Conservation (phyloP, 2,329 filamentous ascomycete genomes). For the Stagonosporopsis cucurbitacearum region DNA sequence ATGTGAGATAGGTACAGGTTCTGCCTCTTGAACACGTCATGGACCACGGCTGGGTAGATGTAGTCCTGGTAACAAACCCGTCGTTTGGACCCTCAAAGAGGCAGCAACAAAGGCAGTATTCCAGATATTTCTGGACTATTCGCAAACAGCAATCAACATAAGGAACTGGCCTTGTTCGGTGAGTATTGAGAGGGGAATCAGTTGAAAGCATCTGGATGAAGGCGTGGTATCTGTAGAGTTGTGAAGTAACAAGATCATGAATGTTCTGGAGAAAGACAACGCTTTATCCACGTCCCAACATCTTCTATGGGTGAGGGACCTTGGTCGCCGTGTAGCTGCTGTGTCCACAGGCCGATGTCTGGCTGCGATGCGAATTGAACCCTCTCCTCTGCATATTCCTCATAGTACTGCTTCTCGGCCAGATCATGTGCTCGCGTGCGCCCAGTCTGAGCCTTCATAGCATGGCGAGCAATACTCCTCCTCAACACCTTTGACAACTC, state of each 20-base stretch:
- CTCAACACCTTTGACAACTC: constrained; percentile 52
- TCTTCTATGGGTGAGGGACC: constrained; percentile 24
- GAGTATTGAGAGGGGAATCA: no score
- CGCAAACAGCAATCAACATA: no score
- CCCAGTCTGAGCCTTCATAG: constrained; percentile 31
- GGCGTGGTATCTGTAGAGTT: no score
- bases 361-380: constrained; percentile 23
- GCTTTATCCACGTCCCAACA: constrained; percentile 40
- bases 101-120: background rate
- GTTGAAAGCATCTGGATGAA: no score
- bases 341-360: constrained; percentile 38
- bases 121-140: no score
- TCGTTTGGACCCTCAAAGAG: background rate
- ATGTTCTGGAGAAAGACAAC: constrained; percentile 6
- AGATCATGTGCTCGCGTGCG: constrained; percentile 33
- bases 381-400: constrained; percentile 31
- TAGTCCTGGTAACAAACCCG: no score
- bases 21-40: no score
- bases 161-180: no score
- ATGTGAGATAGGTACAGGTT: no score
- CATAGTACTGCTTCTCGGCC: constrained; percentile 38
- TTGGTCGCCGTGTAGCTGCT: constrained; percentile 11
- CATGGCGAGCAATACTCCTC: constrained; percentile 49
- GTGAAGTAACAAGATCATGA: background rate
- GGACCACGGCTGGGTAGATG: no score